Conservation (phyloP, 495 filamentous ascomycete genomes). For the Cetradonia linearis region DNA sequence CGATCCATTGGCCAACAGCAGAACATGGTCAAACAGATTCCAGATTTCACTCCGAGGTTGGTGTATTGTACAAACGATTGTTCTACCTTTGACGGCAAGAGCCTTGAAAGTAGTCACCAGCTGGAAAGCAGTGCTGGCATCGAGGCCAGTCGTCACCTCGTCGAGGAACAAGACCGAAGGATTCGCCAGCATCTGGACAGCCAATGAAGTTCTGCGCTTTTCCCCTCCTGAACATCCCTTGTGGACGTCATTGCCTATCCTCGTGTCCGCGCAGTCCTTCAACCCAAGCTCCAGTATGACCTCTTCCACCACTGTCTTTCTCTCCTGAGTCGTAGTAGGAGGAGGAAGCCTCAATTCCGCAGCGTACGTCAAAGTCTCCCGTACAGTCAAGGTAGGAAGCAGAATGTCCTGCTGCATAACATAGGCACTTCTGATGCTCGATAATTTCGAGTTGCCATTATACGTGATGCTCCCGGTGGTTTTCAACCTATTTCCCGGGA, state of each 20-base stretch:
- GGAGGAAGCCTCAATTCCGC: constrained; percentile 59
- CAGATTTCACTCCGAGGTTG: constrained; percentile 67
- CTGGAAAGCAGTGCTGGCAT: constrained; percentile 67
- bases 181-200: constrained; percentile 64
- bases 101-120: constrained; percentile 56
- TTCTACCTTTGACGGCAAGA: constrained; percentile 55
- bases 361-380: constrained; percentile 61
- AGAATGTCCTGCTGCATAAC: constrained; percentile 70
- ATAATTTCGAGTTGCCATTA: constrained; percentile 44
- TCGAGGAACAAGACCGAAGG: constrained; percentile 66
- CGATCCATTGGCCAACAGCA: constrained; percentile 52
- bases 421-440: constrained; percentile 52
- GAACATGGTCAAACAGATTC: constrained; percentile 58
- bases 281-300: constrained; percentile 63
- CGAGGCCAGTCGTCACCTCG: constrained; percentile 65
- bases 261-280: constrained; percentile 63
- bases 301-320: constrained; percentile 53
- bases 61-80: constrained; percentile 62
- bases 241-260: constrained; percentile 55
- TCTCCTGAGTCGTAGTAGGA: constrained; percentile 46
- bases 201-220: constrained; percentile 62
- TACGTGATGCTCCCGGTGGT: constrained; percentile 46
- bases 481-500: constrained; percentile 43
- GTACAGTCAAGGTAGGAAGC: constrained; percentile 58
- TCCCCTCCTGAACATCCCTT: constrained; percentile 69